Conservation (phyloP, 1,139 yeast species). For the Hanseniaspora sp. region DNA sequence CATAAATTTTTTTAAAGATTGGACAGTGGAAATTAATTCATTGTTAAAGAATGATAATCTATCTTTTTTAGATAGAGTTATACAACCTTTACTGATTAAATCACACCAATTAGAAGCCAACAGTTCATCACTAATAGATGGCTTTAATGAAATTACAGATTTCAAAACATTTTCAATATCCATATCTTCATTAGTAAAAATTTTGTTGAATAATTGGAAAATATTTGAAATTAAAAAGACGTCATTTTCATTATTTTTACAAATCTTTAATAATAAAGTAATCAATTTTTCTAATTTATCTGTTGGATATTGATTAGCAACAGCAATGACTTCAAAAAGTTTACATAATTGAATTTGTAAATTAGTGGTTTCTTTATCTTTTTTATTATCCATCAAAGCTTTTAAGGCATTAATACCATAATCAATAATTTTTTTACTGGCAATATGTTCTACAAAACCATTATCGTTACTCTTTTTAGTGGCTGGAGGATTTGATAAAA, state of each 20-base stretch:
- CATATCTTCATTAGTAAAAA: conserved; percentile 61
- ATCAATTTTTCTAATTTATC: conserved; percentile 60
- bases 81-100: conserved; percentile 77
- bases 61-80: conserved; percentile 34
- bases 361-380: conserved; percentile 41
- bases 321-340: conserved; percentile 54
- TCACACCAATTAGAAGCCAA: conserved; percentile 80
- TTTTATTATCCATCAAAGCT: conserved; percentile 40
- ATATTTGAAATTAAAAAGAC: conserved; percentile 63
- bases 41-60: conserved; percentile 3
- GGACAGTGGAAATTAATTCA: conserved; percentile 40
- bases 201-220: conserved; percentile 73
- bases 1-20: conserved; percentile 49
- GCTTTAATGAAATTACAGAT: conserved; percentile 67
- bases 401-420: conserved; percentile 40
- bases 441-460: conserved; percentile 48
- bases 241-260: conserved; percentile 40
- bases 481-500: conserved; percentile 62
- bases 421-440: conserved; percentile 58
- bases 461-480: conserved; percentile 38
- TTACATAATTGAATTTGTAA: conserved; percentile 68
- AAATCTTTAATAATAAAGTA: conserved; percentile 60
- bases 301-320: conserved; percentile 74
- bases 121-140: conserved; percentile 70
- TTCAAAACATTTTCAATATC: conserved; percentile 58